These are phyloP conservation scores for Arctium minus DNA, from an alignment of 129 eudicot genomes.

Conservation along the genomic window DNA sequence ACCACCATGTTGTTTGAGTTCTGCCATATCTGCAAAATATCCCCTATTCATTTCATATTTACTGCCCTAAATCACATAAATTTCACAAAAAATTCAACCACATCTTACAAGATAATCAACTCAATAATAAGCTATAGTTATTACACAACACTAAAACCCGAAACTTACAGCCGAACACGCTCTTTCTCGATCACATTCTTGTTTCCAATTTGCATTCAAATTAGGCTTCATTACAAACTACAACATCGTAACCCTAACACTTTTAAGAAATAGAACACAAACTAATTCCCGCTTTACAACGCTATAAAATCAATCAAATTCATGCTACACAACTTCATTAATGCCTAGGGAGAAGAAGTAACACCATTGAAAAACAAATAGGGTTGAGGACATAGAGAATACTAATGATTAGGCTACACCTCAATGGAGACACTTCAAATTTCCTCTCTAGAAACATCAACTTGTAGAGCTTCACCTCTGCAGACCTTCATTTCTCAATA, in stretches of 20 bases:
- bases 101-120: conserved; percentile 10
- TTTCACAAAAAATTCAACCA: conserved; percentile 24
- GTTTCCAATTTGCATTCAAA: conserved; percentile 67
- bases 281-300: not conserved
- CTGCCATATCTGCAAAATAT: conserved; percentile 85
- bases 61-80: conserved; percentile 79
- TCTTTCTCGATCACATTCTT: conserved; percentile 78
- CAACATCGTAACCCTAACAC: not conserved
- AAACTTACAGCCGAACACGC: conserved; percentile 90
- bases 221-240: conserved; percentile 14
- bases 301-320: not conserved
- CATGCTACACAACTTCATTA: not conserved
- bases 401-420: no score
- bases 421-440: no score
- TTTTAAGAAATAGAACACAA: no score
- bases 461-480: no score
- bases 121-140: not conserved
- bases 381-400: no score
- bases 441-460: no score
- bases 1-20: conserved; percentile 84
- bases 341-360: not conserved
- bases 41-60: conserved; percentile 96
- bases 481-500: no score
- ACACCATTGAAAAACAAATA: no score
- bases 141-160: not conserved